Evolutionary conservation across 2,329 filamentous ascomycete genomes (phyloP).

Genomic region (Arthrinium phaeospermum): DNA sequence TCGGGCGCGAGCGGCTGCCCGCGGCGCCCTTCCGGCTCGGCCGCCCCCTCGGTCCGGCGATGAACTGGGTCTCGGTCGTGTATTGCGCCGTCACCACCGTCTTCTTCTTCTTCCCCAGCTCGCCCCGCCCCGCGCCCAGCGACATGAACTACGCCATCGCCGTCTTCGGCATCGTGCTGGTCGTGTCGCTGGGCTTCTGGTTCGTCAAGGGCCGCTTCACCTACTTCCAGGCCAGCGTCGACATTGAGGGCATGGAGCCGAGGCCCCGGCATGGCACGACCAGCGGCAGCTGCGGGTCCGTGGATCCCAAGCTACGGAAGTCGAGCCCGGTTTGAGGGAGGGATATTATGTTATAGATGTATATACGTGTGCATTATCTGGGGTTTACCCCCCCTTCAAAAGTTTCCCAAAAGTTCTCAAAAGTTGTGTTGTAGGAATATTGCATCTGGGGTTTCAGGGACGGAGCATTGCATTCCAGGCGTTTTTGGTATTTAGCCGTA

Average conservation of each 20-base stretch:
- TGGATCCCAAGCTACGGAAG: background rate
- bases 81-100: slow-evolving; percentile 59
- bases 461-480: background rate
- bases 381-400: background rate
- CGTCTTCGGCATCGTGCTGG: slow-evolving; percentile 60
- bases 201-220: slow-evolving; percentile 50
- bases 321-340: background rate
- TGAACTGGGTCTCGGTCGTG: slow-evolving; percentile 55
- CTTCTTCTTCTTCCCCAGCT: slow-evolving; percentile 60
- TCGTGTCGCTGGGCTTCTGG: slow-evolving; percentile 57
- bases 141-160: slow-evolving; percentile 50
- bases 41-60: slow-evolving; percentile 46
- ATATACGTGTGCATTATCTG: background rate
- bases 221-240: slow-evolving; percentile 33
- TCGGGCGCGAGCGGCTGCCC: slow-evolving; percentile 59
- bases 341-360: no score
- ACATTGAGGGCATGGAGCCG: background rate
- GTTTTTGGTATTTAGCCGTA: background rate
- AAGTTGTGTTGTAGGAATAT: background rate
- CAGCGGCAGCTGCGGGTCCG: background rate
- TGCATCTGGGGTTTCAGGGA: background rate
- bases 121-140: background rate
- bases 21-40: slow-evolving; percentile 53
- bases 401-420: background rate
- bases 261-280: background rate